Evolutionary conservation across 306 rosid species (phyloP).

Genomic region (Lablab purpureus): DNA sequence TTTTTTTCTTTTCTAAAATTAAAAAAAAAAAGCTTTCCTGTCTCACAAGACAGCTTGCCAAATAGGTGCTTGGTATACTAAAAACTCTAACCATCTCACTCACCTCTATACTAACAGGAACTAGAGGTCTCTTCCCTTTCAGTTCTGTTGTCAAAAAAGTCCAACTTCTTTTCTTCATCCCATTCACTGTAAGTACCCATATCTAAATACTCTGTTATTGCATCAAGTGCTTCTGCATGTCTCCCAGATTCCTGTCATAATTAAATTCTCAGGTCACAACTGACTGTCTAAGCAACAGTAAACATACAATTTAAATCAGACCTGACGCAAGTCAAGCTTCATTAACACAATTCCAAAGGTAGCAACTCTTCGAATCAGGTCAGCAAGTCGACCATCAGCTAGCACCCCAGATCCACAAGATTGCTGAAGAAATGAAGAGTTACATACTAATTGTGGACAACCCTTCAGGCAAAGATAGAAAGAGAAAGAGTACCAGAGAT

Average conservation of each 20-base stretch:
- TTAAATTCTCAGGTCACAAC: constrained; percentile 40
- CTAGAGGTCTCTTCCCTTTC: constrained; percentile 93
- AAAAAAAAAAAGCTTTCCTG: constrained; percentile 1
- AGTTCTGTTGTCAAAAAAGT: constrained; percentile 88
- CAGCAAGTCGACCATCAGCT: constrained; percentile 96
- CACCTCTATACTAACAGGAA: constrained; percentile 83
- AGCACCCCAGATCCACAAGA: constrained; percentile 93
- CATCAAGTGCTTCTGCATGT: constrained; percentile 91
- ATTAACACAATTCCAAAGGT: constrained; percentile 74
- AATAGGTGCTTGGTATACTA: background rate
- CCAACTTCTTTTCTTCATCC: constrained; percentile 97
- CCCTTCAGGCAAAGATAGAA: background rate
- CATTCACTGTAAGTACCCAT: constrained; percentile 90
- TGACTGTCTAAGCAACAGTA: constrained; percentile 28
- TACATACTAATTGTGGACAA: constrained; percentile 32
- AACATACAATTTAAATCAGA: constrained; percentile 43
- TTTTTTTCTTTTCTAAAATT: constrained; percentile 25
- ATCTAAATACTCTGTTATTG: constrained; percentile 77
- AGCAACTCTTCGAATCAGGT: constrained; percentile 86
- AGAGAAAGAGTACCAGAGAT: constrained; percentile 71
- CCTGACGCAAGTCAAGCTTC: constrained; percentile 99
- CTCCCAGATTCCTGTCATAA: constrained; percentile 82
- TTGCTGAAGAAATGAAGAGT: constrained; percentile 63
- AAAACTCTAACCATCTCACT: constrained; percentile 43
- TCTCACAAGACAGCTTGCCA: background rate